Conservation (phyloP, 1,284 basidiomycete genomes). For the Cryptococcus wingfieldii region DNA sequence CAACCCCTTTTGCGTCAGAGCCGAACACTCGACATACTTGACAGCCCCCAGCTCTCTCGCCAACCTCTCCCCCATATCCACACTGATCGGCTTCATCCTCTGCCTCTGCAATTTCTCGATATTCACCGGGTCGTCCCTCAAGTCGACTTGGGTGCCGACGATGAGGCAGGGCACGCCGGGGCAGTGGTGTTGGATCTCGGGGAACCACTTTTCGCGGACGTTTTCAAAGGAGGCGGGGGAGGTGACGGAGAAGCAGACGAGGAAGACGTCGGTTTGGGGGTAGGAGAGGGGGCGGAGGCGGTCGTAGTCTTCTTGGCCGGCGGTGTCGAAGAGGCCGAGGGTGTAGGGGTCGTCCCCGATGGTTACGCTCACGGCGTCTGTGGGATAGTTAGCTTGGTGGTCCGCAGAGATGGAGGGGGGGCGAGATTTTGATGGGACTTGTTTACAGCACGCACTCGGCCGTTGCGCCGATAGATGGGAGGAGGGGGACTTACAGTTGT, state of each 20-base stretch:
- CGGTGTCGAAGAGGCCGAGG: constrained; percentile 96
- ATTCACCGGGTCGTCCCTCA: constrained; percentile 88
- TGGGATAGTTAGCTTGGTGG: background rate
- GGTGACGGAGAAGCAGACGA: constrained; percentile 98
- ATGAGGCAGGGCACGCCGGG: constrained; percentile 99
- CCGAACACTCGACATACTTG: constrained; percentile 99
- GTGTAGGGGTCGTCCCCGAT: constrained; percentile 99
- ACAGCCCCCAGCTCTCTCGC: constrained; percentile 94
- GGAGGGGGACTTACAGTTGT: constrained; percentile 51
- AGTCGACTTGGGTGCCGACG: constrained; percentile 96
- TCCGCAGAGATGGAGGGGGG: background rate
- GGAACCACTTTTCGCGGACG: constrained; percentile 99
- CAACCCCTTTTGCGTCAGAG: constrained; percentile 95
- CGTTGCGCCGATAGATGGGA: background rate
- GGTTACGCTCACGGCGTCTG: constrained; percentile 99
- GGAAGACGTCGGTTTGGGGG: constrained; percentile 98
- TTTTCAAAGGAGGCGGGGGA: constrained; percentile 99
- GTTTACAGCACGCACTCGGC: constrained; percentile 2
- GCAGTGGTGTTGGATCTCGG: constrained; percentile 99
- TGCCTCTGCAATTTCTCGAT: constrained; percentile 92
- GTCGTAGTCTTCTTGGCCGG: constrained; percentile 99
- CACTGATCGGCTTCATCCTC: constrained; percentile 88
- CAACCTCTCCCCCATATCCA: constrained; percentile 86
- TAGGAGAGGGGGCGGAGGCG: constrained; percentile 97
- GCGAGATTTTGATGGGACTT: background rate